phyloP scores from a whole-genome alignment of 139 green algal genomes.

The Asterochloris sp. region DNA sequence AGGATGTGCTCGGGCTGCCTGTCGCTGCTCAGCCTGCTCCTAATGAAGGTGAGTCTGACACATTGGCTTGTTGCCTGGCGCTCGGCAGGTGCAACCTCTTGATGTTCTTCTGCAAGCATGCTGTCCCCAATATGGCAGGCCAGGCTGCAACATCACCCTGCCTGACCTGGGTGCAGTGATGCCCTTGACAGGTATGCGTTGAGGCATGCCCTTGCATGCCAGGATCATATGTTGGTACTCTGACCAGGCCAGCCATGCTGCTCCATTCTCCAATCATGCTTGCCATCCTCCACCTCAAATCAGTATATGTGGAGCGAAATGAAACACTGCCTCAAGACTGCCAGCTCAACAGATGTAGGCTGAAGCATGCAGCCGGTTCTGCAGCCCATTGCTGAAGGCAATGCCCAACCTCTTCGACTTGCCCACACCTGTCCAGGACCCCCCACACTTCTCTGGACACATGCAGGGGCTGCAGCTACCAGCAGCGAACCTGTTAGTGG shows the following conservation, averaged over 20 bases:
- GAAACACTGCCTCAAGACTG: background rate
- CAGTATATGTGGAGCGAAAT: background rate
- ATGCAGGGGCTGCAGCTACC: background rate
- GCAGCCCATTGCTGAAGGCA: background rate
- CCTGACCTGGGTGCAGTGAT: no score
- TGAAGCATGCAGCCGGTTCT: background rate
- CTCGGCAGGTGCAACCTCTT: background rate
- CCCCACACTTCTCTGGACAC: background rate
- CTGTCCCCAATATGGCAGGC: background rate
- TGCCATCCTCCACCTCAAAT: background rate
- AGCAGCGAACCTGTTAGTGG: background rate
- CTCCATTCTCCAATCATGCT: no score
- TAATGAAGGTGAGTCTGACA: background rate
- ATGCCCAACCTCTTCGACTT: background rate
- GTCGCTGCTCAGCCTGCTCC: background rate
- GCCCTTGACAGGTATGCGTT: no score
- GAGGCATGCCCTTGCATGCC: no score
- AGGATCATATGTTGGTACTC: no score
- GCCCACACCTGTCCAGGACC: background rate
- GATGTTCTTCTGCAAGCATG: background rate
- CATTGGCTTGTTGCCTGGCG: background rate
- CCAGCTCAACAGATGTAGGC: background rate
- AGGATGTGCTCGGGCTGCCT: background rate
- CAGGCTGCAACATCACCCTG: background rate
- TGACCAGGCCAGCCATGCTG: no score